phyloP scores from a whole-genome alignment of 208 protist species.

The Willaertia magna region DNA sequence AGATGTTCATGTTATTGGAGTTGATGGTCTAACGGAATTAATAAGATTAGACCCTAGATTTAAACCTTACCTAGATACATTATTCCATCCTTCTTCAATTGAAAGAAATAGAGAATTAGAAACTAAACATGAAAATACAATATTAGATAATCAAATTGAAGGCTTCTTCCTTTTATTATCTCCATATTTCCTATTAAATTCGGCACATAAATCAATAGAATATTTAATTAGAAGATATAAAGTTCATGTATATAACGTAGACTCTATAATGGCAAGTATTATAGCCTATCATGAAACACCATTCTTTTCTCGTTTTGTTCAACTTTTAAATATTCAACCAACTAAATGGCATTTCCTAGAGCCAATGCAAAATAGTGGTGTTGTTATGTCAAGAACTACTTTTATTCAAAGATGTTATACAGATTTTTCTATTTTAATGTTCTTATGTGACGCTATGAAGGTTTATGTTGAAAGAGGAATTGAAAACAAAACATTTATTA shows the following conservation, averaged over 20 bases:
- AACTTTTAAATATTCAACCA: constrained; percentile 14
- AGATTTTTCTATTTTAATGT: constrained; percentile 15
- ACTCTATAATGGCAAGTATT: constrained; percentile 20
- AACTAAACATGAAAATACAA: constrained; percentile 19
- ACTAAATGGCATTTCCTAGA: constrained; percentile 23
- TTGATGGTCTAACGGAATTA: neutral
- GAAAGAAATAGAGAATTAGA: constrained; percentile 13
- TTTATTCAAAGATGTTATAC: constrained; percentile 20
- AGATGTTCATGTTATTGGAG: neutral
- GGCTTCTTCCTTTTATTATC: constrained; percentile 23
- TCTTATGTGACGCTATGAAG: constrained; percentile 25
- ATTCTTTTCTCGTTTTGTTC: constrained; percentile 28
- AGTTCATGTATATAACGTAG: constrained; percentile 27
- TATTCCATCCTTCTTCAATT: neutral
- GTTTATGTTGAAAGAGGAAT: neutral
- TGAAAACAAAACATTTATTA: neutral
- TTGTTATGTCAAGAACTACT: constrained; percentile 7
- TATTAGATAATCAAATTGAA: constrained; percentile 23
- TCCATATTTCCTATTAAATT: constrained; percentile 28
- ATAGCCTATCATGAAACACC: constrained; percentile 36
- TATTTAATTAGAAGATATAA: constrained; percentile 31
- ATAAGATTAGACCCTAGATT: neutral
- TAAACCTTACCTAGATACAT: neutral
- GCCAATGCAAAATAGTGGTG: constrained; percentile 15
- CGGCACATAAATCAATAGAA: constrained; percentile 30